These are phyloP conservation scores for Crataegus laevigata DNA, from an alignment of 306 rosid genomes.

Conservation along the genomic window DNA sequence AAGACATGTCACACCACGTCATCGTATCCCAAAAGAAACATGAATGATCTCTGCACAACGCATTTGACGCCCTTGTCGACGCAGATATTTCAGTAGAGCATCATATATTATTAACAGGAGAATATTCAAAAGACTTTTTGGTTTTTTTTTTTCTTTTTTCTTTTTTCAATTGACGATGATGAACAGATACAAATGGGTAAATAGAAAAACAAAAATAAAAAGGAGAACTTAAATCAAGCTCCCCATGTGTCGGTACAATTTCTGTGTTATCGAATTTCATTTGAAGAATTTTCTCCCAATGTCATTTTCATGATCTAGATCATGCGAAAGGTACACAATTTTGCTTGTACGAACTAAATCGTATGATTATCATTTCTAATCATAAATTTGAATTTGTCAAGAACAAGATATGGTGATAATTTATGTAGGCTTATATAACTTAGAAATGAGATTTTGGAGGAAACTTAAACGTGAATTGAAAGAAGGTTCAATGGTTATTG, in stretches of 20 bases:
- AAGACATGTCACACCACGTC: constrained; percentile 43
- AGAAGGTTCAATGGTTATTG: not conserved
- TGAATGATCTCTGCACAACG: constrained; percentile 4
- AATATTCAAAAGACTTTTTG: not conserved
- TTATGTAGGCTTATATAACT: too few relatives aligned
- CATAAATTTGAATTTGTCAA: too few relatives aligned
- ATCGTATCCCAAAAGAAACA: constrained; percentile 19
- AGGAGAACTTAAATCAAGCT: not conserved
- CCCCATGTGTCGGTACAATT: not conserved
- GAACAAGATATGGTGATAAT: too few relatives aligned
- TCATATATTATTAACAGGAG: not conserved
- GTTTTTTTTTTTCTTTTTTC: rapidly evolving
- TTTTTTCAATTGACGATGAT: not conserved
- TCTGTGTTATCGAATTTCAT: not conserved
- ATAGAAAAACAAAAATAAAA: not conserved
- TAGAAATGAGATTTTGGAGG: not conserved
- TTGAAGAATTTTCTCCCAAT: not conserved
- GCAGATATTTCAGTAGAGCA: not conserved
- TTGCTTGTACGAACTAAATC: too few relatives aligned
- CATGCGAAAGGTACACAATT: too few relatives aligned
- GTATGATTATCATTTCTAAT: too few relatives aligned
- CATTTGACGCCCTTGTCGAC: not conserved
- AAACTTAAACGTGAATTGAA: not conserved
- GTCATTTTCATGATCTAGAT: too few relatives aligned
- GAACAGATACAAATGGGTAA: not conserved